These are phyloP conservation scores for Lathyrus tuberosus DNA, from an alignment of 306 rosid genomes.

Conservation along the genomic window DNA sequence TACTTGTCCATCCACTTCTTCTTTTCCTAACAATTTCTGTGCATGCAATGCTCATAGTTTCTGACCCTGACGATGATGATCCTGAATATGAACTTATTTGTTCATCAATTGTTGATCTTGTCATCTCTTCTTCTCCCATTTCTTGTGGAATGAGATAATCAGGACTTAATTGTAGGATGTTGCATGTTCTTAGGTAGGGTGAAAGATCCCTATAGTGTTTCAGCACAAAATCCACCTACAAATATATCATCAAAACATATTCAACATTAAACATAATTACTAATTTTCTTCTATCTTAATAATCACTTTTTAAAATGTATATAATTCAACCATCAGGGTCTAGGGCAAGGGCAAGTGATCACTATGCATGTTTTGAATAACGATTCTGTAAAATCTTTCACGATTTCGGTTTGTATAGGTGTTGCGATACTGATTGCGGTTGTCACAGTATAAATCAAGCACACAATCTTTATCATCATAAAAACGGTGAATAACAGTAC, in stretches of 20 bases:
- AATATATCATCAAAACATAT: background rate
- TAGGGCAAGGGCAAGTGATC: background rate
- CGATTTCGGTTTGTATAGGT: too few species aligned
- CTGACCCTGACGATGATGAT: constrained; percentile 64
- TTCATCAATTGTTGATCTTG: constrained; percentile 73
- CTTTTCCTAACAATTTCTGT: constrained; percentile 73
- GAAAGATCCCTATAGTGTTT: constrained; percentile 72
- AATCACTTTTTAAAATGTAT: too few species aligned
- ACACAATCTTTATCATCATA: too few species aligned
- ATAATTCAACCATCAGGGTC: background rate
- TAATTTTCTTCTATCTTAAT: background rate
- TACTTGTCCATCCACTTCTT: constrained; percentile 70
- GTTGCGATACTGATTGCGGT: too few species aligned
- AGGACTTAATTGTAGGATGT: constrained; percentile 69
- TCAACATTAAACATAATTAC: background rate
- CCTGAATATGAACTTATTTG: constrained; percentile 69
- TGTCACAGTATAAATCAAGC: too few species aligned
- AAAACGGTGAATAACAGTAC: too few species aligned
- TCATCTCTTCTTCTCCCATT: constrained; percentile 75
- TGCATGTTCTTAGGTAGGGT: constrained; percentile 70
- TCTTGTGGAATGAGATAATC: constrained; percentile 86
- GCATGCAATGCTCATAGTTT: constrained; percentile 64
- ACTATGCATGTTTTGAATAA: background rate
- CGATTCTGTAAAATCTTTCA: too few species aligned
- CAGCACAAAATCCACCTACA: constrained; percentile 84